phyloP scores from a whole-genome alignment of 768 basidiomycete genomes.

The Trametes elegans region DNA sequence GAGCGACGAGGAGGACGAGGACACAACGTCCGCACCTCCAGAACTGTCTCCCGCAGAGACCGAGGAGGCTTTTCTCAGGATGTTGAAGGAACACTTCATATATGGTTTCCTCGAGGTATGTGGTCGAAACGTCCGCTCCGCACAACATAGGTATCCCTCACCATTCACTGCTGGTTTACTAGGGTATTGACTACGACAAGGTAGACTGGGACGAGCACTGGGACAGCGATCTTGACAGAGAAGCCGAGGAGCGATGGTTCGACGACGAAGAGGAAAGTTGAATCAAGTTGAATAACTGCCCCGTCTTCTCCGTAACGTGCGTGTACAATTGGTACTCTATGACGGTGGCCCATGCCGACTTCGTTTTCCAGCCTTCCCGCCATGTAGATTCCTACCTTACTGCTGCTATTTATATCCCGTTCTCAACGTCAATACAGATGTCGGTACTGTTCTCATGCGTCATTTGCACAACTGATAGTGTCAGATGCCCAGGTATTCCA shows the following conservation, averaged over 20 bases:
- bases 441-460: background rate
- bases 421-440: background rate
- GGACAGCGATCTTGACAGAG: slow-evolving; percentile 57
- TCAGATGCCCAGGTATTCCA: background rate
- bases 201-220: slow-evolving; percentile 77
- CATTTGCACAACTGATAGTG: background rate
- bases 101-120: slow-evolving; percentile 66
- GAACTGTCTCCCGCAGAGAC: slow-evolving; percentile 49
- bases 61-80: slow-evolving; percentile 52
- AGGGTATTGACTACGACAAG: slow-evolving; percentile 56
- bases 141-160: background rate
- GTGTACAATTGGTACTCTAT: no score
- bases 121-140: no score
- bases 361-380: no score
- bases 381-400: no score
- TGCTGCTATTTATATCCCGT: background rate
- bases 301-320: no score
- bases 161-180: slow-evolving; percentile 2
- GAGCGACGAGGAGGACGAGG: slow-evolving; percentile 51
- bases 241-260: slow-evolving; percentile 72
- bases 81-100: slow-evolving; percentile 67
- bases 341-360: no score
- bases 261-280: slow-evolving; percentile 53
- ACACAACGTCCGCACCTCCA: slow-evolving; percentile 32
- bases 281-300: background rate